phyloP scores from a whole-genome alignment of 1,139 yeast genomes.

The Arxiozyma slooffiae region DNA sequence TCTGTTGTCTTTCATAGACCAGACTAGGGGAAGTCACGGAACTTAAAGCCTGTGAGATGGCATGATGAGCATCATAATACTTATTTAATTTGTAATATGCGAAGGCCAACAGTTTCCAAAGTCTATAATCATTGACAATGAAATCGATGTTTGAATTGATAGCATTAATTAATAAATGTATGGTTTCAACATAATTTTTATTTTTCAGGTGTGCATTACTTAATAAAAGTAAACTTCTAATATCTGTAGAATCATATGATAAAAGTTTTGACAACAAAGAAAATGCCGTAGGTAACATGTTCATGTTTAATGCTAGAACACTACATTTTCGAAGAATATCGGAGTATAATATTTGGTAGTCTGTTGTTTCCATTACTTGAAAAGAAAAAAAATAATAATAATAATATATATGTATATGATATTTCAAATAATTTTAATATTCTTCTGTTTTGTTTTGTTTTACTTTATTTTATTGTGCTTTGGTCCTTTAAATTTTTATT shows the following conservation, averaged over 20 bases:
- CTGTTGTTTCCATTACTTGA: slow-evolving; percentile 2
- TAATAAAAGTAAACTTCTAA: slow-evolving; percentile 12
- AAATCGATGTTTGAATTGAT: slow-evolving; percentile 7
- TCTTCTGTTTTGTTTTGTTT: neutral
- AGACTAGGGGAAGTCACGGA: neutral
- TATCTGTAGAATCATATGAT: slow-evolving; percentile 13
- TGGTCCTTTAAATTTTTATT: neutral
- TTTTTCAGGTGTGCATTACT: slow-evolving; percentile 13
- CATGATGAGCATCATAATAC: slow-evolving; percentile 15
- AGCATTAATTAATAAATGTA: slow-evolving; percentile 13
- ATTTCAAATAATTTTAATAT: too few relatives aligned
- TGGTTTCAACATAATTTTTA: slow-evolving; percentile 12
- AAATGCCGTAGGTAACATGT: slow-evolving; percentile 12
- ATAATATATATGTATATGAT: neutral
- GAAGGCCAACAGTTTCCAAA: slow-evolving; percentile 14
- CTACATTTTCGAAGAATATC: slow-evolving; percentile 17
- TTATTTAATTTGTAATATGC: slow-evolving; percentile 10
- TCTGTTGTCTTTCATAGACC: slow-evolving; percentile 1
- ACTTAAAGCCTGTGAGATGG: slow-evolving; percentile 8
- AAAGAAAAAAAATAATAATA: neutral
- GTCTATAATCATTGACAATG: slow-evolving; percentile 5
- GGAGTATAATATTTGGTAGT: slow-evolving; percentile 1
- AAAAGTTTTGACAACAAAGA: slow-evolving; percentile 12
- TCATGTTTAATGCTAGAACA: slow-evolving; percentile 17
- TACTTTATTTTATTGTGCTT: neutral